phyloP scores from a whole-genome alignment of 352 stramenopile species.

The Plasmopara muralis region DNA sequence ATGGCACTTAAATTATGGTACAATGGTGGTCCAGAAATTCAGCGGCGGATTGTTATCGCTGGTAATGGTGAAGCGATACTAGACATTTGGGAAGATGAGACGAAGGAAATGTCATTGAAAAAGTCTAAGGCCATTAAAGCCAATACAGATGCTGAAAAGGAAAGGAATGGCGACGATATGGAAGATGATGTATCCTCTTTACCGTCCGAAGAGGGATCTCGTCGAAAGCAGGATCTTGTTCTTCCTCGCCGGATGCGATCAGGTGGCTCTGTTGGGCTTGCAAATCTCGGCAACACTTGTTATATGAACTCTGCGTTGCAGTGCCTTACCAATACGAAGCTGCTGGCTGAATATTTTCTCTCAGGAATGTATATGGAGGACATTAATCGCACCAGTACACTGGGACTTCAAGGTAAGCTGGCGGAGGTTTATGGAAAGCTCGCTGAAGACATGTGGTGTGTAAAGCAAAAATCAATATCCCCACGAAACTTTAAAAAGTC shows the following conservation, averaged over 20 bases:
- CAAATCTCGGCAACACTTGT: constrained; percentile 94
- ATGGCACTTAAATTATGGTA: constrained; percentile 90
- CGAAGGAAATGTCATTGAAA: constrained; percentile 45
- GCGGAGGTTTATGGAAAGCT: constrained; percentile 94
- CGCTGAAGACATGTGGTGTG: constrained; percentile 93
- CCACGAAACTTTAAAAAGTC: constrained; percentile 92
- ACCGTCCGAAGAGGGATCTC: constrained; percentile 49
- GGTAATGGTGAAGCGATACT: constrained; percentile 52
- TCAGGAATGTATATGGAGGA: constrained; percentile 88
- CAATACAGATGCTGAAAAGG: constrained; percentile 28
- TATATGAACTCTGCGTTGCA: constrained; percentile 94
- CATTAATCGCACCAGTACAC: constrained; percentile 95
- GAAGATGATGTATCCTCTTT: constrained; percentile 32
- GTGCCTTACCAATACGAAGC: constrained; percentile 93
- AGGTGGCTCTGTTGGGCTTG: constrained; percentile 66
- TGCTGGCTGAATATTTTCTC: constrained; percentile 96
- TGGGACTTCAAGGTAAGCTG: constrained; percentile 93
- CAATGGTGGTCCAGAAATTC: constrained; percentile 81
- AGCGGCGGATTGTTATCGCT: constrained; percentile 70
- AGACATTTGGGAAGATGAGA: constrained; percentile 72
- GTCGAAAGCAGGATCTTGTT: constrained; percentile 46
- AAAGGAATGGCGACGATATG: constrained; percentile 30
- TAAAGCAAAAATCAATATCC: constrained; percentile 89
- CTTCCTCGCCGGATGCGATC: constrained; percentile 69
- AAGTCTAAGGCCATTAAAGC: constrained; percentile 32